Conservation (phyloP, 495 filamentous ascomycete species). For the Aspergillus wentii region DNA sequence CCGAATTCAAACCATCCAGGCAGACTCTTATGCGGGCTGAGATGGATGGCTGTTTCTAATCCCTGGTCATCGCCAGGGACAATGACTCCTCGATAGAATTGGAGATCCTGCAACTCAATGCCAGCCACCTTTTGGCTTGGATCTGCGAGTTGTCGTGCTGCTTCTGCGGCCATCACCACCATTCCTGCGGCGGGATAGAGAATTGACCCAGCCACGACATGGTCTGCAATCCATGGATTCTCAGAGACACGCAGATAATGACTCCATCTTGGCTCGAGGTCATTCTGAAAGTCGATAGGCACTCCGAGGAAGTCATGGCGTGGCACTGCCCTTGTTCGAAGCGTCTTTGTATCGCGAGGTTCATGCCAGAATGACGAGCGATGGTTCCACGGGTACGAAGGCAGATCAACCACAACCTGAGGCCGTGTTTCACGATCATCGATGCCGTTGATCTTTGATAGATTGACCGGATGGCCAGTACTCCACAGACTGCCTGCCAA, state of each 20-base stretch:
- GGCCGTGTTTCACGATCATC: too few relatives aligned
- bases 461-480: conserved; percentile 16
- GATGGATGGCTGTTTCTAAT: conserved; percentile 14
- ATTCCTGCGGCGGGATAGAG: conserved; percentile 50
- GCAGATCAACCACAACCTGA: too few relatives aligned
- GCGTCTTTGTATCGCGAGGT: too few relatives aligned
- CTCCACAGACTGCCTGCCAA: conserved; percentile 20
- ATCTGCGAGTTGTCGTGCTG: conserved; percentile 24
- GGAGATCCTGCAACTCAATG: conserved; percentile 21
- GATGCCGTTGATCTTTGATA: conserved; percentile 21
- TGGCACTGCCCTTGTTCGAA: too few relatives aligned
- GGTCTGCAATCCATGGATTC: conserved; percentile 30
- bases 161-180: conserved; percentile 48
- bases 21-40: conserved; percentile 14
- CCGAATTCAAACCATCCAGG: conserved; percentile 20
- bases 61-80: conserved; percentile 16
- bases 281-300: too few relatives aligned
- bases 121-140: conserved; percentile 5
- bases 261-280: conserved; percentile 29
- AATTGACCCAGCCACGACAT: conserved; percentile 17
- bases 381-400: conserved; percentile 35
- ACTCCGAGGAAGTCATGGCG: too few relatives aligned
- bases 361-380: conserved; percentile 25
- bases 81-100: conserved; percentile 16
- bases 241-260: conserved; percentile 23